Percentiles rank a stretch among this genome's conserved stretches.
phyloP scores from a whole-genome alignment of 1,139 yeast genomes.

The Candida sp. region DNA sequence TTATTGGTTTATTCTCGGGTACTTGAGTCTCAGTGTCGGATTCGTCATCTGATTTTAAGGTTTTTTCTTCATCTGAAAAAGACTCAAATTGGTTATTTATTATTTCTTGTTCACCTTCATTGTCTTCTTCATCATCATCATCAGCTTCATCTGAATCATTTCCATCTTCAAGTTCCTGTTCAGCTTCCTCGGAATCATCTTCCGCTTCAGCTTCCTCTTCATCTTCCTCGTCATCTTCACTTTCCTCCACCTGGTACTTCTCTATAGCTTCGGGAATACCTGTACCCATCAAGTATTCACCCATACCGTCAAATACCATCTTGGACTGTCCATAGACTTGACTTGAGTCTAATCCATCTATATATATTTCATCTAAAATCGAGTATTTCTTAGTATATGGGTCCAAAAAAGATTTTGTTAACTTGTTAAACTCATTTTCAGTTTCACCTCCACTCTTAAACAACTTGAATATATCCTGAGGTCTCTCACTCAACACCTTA shows the following conservation, averaged over 20 bases:
- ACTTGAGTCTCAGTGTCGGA: conserved; percentile 11
- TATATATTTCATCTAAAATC: conserved; percentile 74
- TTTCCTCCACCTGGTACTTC: conserved; percentile 12
- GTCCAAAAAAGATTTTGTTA: conserved; percentile 58
- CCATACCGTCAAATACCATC: conserved; percentile 53
- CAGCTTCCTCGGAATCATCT: conserved; percentile 5
- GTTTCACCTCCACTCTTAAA: conserved; percentile 10
- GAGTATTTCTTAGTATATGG: conserved; percentile 64
- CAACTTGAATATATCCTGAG: conserved; percentile 25
- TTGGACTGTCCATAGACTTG: conserved; percentile 95
- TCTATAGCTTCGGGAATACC: conserved; percentile 10
- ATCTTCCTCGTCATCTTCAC: conserved; percentile 12
- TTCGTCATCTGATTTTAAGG: conserved; percentile 4
- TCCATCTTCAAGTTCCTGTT: conserved; percentile 5
- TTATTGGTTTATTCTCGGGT: conserved; percentile 13
- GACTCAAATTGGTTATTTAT: conserved; percentile 7
- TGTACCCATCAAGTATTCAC: conserved; percentile 36
- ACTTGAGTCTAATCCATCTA: conserved; percentile 84
- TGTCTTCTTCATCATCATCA: conserved; percentile 15
- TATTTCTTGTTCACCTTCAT: conserved; percentile 16
- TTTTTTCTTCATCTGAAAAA: conserved; percentile 3
- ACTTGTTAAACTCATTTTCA: conserved; percentile 21
- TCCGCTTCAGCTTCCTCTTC: conserved; percentile 10
- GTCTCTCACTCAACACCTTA: conserved; percentile 15
- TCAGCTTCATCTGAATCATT: conserved; percentile 7